Evolutionary conservation across 306 rosid genomes (phyloP).

Genomic region (Casuarina cunninghamiana): DNA sequence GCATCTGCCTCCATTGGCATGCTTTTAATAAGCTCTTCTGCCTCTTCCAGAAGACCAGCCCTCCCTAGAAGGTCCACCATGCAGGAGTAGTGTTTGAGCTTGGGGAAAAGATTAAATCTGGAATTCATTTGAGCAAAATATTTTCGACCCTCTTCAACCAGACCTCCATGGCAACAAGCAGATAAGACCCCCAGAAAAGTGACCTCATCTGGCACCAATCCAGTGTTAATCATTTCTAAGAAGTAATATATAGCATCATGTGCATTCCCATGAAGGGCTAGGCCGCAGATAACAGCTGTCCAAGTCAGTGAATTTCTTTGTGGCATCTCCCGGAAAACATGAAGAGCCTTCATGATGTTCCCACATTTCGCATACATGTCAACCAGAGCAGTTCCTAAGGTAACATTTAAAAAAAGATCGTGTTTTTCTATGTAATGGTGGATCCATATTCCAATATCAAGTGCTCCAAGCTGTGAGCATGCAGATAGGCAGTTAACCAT

Average conservation of each 20-base stretch:
- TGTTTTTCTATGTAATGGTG: constrained; percentile 64
- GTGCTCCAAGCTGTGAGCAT: constrained; percentile 82
- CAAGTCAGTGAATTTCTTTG: constrained; percentile 75
- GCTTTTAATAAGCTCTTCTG: constrained; percentile 56
- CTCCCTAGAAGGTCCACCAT: constrained; percentile 88
- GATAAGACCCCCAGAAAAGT: constrained; percentile 80
- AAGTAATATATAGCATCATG: constrained; percentile 60
- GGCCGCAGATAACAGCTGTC: constrained; percentile 79
- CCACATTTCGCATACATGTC: constrained; percentile 93
- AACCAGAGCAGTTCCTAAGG: constrained; percentile 73
- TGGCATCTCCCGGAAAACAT: constrained; percentile 64
- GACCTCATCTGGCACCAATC: constrained; percentile 77
- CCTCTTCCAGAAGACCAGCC: constrained; percentile 78
- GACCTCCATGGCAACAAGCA: constrained; percentile 87
- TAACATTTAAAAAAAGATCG: constrained; percentile 47
- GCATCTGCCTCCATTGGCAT: constrained; percentile 71
- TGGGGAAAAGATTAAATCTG: constrained; percentile 44
- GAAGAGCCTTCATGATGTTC: constrained; percentile 63
- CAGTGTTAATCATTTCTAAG: constrained; percentile 55
- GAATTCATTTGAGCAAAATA: constrained; percentile 63
- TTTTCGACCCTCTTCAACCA: constrained; percentile 70
- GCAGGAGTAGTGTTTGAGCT: constrained; percentile 73
- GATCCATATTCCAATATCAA: constrained; percentile 81
- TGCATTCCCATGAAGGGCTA: constrained; percentile 73
- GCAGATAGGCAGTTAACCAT: constrained; percentile 70